Evolutionary conservation across 2,329 filamentous ascomycete genomes (phyloP).

Genomic region (Epichloe amarillans): DNA sequence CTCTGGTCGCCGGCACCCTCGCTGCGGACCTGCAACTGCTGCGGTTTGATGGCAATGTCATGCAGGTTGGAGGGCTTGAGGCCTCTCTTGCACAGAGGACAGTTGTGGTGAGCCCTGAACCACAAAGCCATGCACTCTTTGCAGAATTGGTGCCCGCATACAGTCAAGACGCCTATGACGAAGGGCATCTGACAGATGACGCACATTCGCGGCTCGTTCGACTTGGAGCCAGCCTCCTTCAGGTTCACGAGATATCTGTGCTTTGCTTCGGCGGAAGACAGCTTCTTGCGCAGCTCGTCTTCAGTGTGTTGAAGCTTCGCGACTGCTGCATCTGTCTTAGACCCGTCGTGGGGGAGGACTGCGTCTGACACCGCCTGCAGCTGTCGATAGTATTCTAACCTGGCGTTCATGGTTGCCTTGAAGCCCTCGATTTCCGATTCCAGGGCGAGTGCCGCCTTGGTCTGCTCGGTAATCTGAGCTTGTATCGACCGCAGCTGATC

Average conservation of each 20-base stretch:
- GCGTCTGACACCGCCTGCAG: constrained; percentile 84
- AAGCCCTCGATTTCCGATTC: constrained; percentile 67
- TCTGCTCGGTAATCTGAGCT: constrained; percentile 35
- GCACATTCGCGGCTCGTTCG: constrained; percentile 56
- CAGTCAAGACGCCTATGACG: constrained; percentile 65
- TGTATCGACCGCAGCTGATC: constrained; percentile 49
- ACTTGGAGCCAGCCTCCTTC: constrained; percentile 44
- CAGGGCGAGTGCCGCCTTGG: constrained; percentile 31
- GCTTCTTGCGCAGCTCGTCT: constrained; percentile 36
- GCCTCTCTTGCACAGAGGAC: constrained; percentile 69
- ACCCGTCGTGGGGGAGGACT: constrained; percentile 59
- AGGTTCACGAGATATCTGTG: constrained; percentile 54
- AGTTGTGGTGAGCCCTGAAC: constrained; percentile 62
- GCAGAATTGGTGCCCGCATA: constrained; percentile 88
- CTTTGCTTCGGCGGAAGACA: constrained; percentile 56
- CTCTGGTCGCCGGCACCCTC: constrained; percentile 8
- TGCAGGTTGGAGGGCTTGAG: constrained; percentile 59
- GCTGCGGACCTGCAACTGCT: constrained; percentile 52
- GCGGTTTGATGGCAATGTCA: constrained; percentile 72
- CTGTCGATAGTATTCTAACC: constrained; percentile 82
- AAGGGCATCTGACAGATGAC: constrained; percentile 75
- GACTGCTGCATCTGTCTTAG: constrained; percentile 38
- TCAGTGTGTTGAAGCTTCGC: constrained; percentile 17
- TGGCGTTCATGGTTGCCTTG: constrained; percentile 65
- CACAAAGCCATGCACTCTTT: constrained; percentile 73